A percentile compares a stretch with the other conserved stretches of the same genome.
These are phyloP conservation scores for Leptodermis oblonga DNA, from an alignment of 257 asterid genomes.

Conservation along the genomic window DNA sequence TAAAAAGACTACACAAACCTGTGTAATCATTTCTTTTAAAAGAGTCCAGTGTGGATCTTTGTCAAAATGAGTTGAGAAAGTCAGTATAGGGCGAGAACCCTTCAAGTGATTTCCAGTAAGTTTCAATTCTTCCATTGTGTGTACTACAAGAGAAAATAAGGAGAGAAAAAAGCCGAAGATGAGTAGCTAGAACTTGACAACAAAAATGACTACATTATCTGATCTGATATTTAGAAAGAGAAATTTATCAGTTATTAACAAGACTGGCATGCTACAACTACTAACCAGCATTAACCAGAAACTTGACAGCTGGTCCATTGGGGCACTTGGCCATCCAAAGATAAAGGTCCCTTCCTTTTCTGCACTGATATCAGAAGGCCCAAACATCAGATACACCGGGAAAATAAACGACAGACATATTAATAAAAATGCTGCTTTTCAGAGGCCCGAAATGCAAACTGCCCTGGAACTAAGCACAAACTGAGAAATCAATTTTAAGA, in stretches of 20 bases:
- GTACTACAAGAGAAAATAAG: constrained; percentile 47
- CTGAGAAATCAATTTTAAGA: neutral
- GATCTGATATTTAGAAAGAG: too few relatives aligned
- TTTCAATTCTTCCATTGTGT: constrained; percentile 95
- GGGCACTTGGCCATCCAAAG: constrained; percentile 98
- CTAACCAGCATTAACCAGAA: constrained; percentile 87
- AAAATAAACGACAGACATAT: neutral
- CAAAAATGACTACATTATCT: too few relatives aligned
- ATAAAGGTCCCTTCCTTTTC: constrained; percentile 93
- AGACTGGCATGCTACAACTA: constrained; percentile 6
- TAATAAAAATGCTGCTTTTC: neutral
- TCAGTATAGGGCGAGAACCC: constrained; percentile 36
- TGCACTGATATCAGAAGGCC: constrained; percentile 53
- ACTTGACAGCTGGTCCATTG: constrained; percentile 90
- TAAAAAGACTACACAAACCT: constrained; percentile 15
- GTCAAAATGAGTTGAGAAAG: constrained; percentile 34
- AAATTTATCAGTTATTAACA: constrained; percentile 3
- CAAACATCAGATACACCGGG: neutral
- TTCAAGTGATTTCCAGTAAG: constrained; percentile 87
- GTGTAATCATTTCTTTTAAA: constrained; percentile 32
- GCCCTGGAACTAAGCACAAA: neutral
- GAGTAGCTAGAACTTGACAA: constrained; percentile 5
- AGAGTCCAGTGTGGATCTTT: constrained; percentile 32
- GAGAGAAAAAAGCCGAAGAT: neutral
- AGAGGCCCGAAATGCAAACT: neutral